Evolutionary conservation across 441 rosid genomes (phyloP), one percentile per base, ranked within the genome.

Genomic region (Biscutella laevigata): DNA sequence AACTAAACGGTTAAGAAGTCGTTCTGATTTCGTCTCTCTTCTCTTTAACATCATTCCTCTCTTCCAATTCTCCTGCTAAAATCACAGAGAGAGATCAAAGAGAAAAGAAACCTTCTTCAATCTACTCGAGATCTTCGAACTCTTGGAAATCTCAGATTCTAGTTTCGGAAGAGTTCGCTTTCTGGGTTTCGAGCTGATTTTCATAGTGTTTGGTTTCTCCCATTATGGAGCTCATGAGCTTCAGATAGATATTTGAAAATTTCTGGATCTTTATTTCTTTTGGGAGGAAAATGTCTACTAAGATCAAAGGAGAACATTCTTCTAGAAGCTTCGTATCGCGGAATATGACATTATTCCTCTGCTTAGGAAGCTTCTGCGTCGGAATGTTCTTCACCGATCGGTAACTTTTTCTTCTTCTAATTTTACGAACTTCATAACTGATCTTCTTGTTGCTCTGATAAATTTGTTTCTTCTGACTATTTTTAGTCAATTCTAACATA

Each of bases 381-480:
- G 98, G 96, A 64, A 72, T 88, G 83, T 59, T 91, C 74, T 80
- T 88, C 84, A 81, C 94, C 34, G 75, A 78, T 66, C 80, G 98
- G 98, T 91, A 45, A 4, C 5, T 11, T 42, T n/a, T n/a, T n/a
- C n/a, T n/a, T n/a, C n/a, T n/a, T n/a, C n/a, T n/a, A n/a, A 5
- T 10, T 35, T 36, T 30, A 38, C 53, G 13, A 20, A 16, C 9
- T 15, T 28, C 13, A 0, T 9, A 5, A 25, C 12, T 10, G 12
- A 35, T 32, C 28, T 21, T 49, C 26, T 45, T 7, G 22, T 21
- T 21, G 14, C 49, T 42, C 16, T 12, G 19, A 4, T 46, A n/a
- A 4, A n/a, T 11, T 16, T 17, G 39, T 20, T 37, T 54, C 35
- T 39, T 35, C 16, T 32, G 24, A 57, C 41, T 39, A 12, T 38